A percentile compares a stretch with the other conserved stretches of the same genome.
These are phyloP conservation scores for Psilocybe cubensis DNA, from an alignment of 768 basidiomycete genomes.

Conservation along the genomic window DNA sequence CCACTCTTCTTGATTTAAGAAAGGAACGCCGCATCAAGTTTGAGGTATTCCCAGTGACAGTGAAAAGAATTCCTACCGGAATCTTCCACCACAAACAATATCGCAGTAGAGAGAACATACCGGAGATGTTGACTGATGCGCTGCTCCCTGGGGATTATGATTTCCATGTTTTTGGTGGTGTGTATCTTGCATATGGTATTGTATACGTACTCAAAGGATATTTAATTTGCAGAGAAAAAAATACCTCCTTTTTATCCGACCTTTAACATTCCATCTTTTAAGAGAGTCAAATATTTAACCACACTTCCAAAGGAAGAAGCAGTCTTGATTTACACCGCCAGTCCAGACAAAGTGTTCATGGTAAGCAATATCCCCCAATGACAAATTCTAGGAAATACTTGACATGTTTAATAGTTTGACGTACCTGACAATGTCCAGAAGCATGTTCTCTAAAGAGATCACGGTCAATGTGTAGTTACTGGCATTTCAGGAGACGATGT, in stretches of 20 bases:
- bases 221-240: not conserved
- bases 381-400: not conserved
- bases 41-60: not conserved
- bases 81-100: not conserved
- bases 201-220: not conserved
- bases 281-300: too few relatives aligned
- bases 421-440: not conserved
- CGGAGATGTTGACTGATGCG: not conserved
- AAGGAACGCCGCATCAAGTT: not conserved
- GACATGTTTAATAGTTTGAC: not conserved
- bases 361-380: too few relatives aligned
- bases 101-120: not conserved
- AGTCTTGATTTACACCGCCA: too few relatives aligned
- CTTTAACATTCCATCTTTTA: too few relatives aligned
- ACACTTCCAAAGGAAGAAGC: too few relatives aligned
- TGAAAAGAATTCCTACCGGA: not conserved
- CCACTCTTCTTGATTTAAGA: not conserved
- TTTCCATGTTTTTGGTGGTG: not conserved
- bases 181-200: not conserved
- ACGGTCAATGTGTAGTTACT: not conserved
- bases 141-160: not conserved
- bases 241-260: too few relatives aligned
- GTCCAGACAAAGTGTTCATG: too few relatives aligned
- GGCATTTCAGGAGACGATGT: not conserved
- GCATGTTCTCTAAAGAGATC: not conserved